Conservation (phyloP, 139 green algal genomes). For the Coccomyxa sp. region DNA sequence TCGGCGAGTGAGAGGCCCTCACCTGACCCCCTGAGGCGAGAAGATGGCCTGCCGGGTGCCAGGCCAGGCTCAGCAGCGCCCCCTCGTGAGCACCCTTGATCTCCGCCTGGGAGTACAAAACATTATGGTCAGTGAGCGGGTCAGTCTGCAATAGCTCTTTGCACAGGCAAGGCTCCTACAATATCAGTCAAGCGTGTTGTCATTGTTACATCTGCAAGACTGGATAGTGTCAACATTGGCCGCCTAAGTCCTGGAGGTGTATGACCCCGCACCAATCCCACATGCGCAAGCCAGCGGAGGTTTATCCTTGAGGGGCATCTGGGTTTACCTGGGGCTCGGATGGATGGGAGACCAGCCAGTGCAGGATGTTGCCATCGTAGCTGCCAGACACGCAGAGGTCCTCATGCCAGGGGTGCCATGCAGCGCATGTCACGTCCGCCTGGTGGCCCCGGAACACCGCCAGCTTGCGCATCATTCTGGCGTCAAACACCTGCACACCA, state of each 20-base stretch:
- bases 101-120: constrained; percentile 33
- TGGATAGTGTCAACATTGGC: no score
- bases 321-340: constrained; percentile 35
- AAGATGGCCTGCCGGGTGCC: constrained; percentile 85
- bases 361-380: constrained; percentile 70
- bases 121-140: background rate
- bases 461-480: constrained; percentile 66
- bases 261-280: no score
- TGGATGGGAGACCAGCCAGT: constrained; percentile 67
- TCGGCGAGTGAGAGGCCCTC: no score
- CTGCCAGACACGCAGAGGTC: constrained; percentile 69
- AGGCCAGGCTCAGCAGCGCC: constrained; percentile 65
- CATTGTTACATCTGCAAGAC: no score
- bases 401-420: constrained; percentile 90
- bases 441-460: constrained; percentile 68
- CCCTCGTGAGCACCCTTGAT: constrained; percentile 62
- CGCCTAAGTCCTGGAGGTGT: no score
- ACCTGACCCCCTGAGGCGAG: constrained; percentile 59
- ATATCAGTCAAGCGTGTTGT: no score
- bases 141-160: no score
- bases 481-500: constrained; percentile 52
- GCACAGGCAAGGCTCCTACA: no score
- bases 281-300: no score
- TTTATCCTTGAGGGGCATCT: no score
- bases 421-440: constrained; percentile 65